These are phyloP conservation scores for Microthlaspi erraticum DNA, from an alignment of 345 rosid species.

Conservation along the genomic window DNA sequence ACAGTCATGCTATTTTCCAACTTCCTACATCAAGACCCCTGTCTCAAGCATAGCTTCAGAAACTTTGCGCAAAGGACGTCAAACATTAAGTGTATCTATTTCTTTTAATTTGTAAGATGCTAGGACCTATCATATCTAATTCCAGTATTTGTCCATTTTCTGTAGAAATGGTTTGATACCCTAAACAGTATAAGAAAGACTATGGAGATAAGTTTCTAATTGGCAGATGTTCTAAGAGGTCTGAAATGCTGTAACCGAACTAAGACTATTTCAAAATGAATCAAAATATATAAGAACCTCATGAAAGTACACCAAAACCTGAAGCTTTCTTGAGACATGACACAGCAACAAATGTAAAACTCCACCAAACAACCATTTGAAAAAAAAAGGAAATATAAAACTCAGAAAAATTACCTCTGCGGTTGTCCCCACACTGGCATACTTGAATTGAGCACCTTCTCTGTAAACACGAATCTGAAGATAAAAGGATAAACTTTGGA, in stretches of 20 bases:
- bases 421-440: slow-evolving; percentile 82
- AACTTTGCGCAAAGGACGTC: neutral
- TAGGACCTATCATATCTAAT: slow-evolving; percentile 9
- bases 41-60: slow-evolving; percentile 15
- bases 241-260: neutral
- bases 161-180: slow-evolving; percentile 3
- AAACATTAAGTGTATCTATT: neutral
- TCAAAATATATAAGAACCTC: neutral
- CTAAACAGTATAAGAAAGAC: neutral
- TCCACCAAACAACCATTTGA: slow-evolving; percentile 15
- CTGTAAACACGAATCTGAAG: slow-evolving; percentile 67
- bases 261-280: neutral
- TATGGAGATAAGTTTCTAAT: neutral
- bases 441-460: slow-evolving; percentile 53
- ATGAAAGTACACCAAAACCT: slow-evolving; percentile 7
- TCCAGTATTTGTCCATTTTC: slow-evolving; percentile 1
- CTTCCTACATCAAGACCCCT: slow-evolving; percentile 19
- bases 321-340: slow-evolving; percentile 21
- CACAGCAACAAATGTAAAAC: neutral
- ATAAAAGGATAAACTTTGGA: slow-evolving; percentile 13
- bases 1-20: neutral
- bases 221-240: neutral
- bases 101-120: neutral
- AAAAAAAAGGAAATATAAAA: neutral
- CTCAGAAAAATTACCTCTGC: slow-evolving; percentile 70